Percentiles rank a stretch among this genome's conserved stretches.
phyloP scores from a whole-genome alignment of 306 rosid genomes.

The Cucumis melo region DNA sequence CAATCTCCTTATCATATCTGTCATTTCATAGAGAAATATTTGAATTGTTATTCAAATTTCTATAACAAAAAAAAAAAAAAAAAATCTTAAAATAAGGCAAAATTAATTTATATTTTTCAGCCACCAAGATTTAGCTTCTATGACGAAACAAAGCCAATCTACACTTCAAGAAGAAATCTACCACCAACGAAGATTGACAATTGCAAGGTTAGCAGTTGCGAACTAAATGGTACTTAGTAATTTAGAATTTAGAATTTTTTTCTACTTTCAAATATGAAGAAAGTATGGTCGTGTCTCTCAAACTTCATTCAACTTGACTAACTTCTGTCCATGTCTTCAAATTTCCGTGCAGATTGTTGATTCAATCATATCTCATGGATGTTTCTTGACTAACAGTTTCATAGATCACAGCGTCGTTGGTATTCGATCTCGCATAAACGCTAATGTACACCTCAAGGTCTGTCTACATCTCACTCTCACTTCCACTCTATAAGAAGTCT shows the following conservation, averaged over 20 bases:
- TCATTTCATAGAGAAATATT: not conserved
- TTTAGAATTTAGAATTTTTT: not conserved
- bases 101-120: conserved; percentile 2
- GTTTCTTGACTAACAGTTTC: conserved; percentile 61
- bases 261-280: not conserved
- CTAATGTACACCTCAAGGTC: conserved; percentile 77
- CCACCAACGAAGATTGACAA: conserved; percentile 80
- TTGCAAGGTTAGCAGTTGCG: conserved; percentile 48
- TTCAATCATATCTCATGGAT: conserved; percentile 83
- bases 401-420: conserved; percentile 92
- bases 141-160: conserved; percentile 74
- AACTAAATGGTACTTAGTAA: not conserved
- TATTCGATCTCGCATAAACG: conserved; percentile 68
- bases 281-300: not conserved
- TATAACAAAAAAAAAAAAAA: too few species aligned
- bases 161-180: conserved; percentile 84
- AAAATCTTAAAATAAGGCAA: not conserved
- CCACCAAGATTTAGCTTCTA: conserved; percentile 72
- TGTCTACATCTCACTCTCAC: not conserved
- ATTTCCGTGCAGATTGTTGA: conserved; percentile 58
- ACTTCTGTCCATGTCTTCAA: not conserved
- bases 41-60: not conserved
- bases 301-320: not conserved
- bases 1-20: too few species aligned
- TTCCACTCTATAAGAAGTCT: not conserved